Conservation (phyloP, 768 basidiomycete genomes). For the Fomitopsis serialis region DNA sequence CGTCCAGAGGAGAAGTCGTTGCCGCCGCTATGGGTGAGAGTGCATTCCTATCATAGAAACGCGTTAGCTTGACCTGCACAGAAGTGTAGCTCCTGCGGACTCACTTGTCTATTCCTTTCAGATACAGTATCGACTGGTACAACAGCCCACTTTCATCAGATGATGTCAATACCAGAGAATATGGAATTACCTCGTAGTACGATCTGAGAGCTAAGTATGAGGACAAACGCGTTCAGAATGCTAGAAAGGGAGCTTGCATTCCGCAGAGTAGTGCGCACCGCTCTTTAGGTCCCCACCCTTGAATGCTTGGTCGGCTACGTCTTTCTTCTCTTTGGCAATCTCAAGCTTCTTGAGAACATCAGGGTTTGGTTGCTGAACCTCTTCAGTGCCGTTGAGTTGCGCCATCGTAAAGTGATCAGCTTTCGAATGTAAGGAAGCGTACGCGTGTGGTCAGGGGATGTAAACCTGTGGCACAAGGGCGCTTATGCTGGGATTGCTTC, state of each 20-base stretch:
- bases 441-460: no score
- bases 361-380: not conserved
- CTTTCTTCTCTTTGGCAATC: constrained; percentile 45
- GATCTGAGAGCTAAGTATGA: constrained; percentile 48
- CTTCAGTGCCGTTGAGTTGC: constrained; percentile 2
- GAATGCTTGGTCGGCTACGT: constrained; percentile 30
- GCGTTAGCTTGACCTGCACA: no score
- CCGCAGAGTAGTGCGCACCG: constrained; percentile 19
- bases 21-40: not conserved
- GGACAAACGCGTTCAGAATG: not conserved
- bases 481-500: no score
- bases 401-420: not conserved
- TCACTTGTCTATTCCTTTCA: constrained; percentile 75
- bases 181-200: constrained; percentile 61
- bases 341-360: constrained; percentile 41
- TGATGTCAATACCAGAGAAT: not conserved
- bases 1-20: constrained; percentile 8
- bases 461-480: no score
- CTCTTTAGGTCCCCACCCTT: constrained; percentile 24
- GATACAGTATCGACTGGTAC: constrained; percentile 58
- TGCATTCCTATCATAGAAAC: constrained; percentile 12
- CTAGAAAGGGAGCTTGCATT: not conserved
- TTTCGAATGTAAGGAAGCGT: no score
- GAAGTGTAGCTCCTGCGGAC: not conserved
- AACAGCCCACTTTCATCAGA: constrained; percentile 1